These are phyloP conservation scores for Aureobasidium sp. DNA, from an alignment of 2,329 filamentous ascomycete species.

Conservation along the genomic window DNA sequence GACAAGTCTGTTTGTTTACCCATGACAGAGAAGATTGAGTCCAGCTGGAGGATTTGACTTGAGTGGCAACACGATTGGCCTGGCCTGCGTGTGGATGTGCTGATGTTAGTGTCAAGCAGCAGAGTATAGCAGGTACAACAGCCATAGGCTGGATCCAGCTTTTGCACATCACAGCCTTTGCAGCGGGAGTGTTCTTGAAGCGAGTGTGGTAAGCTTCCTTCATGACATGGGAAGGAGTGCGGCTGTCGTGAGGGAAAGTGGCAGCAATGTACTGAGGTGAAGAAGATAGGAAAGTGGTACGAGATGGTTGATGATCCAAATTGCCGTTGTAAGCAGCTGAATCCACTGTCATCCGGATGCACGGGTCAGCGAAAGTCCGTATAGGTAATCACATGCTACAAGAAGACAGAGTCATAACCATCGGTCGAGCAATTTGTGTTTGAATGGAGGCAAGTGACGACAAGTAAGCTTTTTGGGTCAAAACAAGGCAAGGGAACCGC, in stretches of 20 bases:
- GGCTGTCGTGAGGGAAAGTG: neutral
- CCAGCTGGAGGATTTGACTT: conserved; percentile 44
- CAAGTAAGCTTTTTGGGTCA: neutral
- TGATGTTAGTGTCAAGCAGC: neutral
- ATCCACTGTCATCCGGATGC: conserved; percentile 14
- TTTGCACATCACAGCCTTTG: neutral
- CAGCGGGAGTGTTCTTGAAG: neutral
- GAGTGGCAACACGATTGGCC: neutral
- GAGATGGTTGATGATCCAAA: neutral
- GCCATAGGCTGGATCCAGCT: neutral
- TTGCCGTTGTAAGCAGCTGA: neutral
- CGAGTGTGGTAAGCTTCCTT: neutral
- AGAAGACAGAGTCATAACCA: neutral
- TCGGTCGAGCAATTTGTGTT: neutral
- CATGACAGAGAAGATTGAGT: conserved; percentile 63
- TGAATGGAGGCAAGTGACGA: neutral
- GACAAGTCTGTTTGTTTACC: conserved; percentile 66
- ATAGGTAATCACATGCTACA: conserved; percentile 4
- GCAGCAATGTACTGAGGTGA: neutral
- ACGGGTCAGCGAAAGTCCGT: conserved; percentile 6
- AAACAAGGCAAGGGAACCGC: neutral
- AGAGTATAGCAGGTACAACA: neutral
- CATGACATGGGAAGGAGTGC: neutral
- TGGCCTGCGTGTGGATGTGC: conserved; percentile 11
- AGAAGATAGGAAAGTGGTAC: neutral